Conservation (phyloP, 2,329 filamentous ascomycete species). For the Trichoderma sp. region DNA sequence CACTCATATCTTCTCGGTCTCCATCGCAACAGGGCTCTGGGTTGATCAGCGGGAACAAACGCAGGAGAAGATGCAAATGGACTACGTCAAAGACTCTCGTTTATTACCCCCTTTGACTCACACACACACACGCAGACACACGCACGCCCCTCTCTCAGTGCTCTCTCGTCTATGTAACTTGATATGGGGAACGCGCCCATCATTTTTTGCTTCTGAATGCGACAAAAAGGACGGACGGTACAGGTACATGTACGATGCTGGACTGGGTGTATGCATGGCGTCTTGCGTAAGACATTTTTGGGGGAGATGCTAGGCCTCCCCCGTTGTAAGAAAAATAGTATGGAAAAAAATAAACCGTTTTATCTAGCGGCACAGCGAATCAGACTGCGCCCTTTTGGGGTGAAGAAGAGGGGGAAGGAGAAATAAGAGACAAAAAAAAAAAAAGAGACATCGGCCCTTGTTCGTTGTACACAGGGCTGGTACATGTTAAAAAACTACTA, state of each 20-base stretch:
- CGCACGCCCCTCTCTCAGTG: not conserved
- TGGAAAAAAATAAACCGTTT: not conserved
- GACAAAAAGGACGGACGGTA: not conserved
- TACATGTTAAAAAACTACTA: not conserved
- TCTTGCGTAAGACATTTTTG: slow-evolving; percentile 7
- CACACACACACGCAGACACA: not conserved
- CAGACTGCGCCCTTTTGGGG: not conserved
- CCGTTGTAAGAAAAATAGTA: not conserved
- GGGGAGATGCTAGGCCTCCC: not conserved
- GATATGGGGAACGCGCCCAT: not conserved
- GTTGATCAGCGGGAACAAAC: not conserved
- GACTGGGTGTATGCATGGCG: not conserved
- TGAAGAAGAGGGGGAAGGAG: not conserved
- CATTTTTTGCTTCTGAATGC: not conserved
- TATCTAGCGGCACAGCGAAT: slow-evolving; percentile 6
- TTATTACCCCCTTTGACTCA: not conserved
- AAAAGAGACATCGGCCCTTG: not conserved
- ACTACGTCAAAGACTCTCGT: not conserved
- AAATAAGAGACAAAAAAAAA: not conserved
- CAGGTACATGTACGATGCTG: not conserved
- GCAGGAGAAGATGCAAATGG: slow-evolving; percentile 3
- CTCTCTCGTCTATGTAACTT: not conserved
- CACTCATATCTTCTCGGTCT: not conserved
- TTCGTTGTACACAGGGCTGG: not conserved
- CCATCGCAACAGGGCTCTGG: not conserved